Percentiles rank a stretch among this genome's conserved stretches.
Evolutionary conservation across 139 green algal species (phyloP).

Genomic region (Pedinophyceae sp.): DNA sequence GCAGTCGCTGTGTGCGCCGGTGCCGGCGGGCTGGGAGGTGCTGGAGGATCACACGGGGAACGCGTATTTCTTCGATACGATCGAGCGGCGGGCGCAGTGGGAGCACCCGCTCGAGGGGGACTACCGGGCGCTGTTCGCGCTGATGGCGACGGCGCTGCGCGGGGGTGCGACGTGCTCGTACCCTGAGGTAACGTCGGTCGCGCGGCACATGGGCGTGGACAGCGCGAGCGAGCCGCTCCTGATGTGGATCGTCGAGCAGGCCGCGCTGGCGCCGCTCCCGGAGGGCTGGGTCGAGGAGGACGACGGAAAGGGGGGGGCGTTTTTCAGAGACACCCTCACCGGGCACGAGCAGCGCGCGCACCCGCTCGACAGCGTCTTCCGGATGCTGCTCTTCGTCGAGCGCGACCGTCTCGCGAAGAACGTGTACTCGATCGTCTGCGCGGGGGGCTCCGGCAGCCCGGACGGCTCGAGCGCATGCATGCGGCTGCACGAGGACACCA

Average conservation of each 20-base stretch:
- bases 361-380: background rate
- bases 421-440: too few relatives aligned
- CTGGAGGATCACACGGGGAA: background rate
- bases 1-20: background rate
- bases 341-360: background rate
- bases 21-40: background rate
- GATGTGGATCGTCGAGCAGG: background rate
- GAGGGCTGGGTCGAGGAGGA: background rate
- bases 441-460: too few relatives aligned
- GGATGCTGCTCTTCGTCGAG: background rate
- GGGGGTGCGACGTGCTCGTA: too few relatives aligned
- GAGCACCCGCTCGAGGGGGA: background rate
- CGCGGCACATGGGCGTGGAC: background rate
- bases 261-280: background rate
- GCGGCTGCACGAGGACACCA: too few relatives aligned
- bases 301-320: background rate
- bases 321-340: background rate
- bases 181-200: too few relatives aligned
- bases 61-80: background rate
- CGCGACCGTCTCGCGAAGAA: too few relatives aligned
- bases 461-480: too few relatives aligned
- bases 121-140: background rate
- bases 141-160: conserved; percentile 1
- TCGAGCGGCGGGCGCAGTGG: background rate
- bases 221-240: background rate